Evolutionary conservation across 129 eudicot genomes (phyloP).

Genomic region (Helianthus annuus): DNA sequence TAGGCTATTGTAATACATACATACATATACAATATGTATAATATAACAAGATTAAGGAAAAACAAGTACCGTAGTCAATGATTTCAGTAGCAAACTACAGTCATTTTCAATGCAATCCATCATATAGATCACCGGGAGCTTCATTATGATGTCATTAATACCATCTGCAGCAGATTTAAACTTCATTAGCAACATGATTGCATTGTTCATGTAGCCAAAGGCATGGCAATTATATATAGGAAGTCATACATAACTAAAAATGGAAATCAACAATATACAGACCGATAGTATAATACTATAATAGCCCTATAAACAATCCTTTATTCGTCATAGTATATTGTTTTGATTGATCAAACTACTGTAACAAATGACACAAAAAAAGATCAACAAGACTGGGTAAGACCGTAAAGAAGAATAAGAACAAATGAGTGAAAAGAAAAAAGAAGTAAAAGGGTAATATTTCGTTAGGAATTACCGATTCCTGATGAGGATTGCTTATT

Average conservation of each 20-base stretch:
- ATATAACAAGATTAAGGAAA: constrained; percentile 6
- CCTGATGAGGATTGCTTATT: constrained; percentile 36
- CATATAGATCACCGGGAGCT: constrained; percentile 72
- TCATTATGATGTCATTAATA: constrained; percentile 32
- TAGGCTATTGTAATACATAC: constrained; percentile 3
- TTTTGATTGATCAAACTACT: not conserved
- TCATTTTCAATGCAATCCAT: constrained; percentile 89
- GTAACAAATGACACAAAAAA: not conserved
- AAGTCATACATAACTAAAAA: constrained; percentile 16
- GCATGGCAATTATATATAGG: constrained; percentile 5
- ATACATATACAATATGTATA: not conserved
- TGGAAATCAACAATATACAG: not conserved
- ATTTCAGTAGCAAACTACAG: constrained; percentile 66
- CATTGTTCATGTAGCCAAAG: constrained; percentile 24
- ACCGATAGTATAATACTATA: not conserved
- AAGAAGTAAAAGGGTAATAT: not conserved
- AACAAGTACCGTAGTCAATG: constrained; percentile 52
- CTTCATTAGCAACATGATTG: constrained; percentile 40
- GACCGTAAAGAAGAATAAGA: constrained; percentile 7
- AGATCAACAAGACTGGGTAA: not conserved
- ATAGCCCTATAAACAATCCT: not conserved
- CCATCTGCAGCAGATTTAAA: constrained; percentile 61
- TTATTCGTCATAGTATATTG: constrained; percentile 1
- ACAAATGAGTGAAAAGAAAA: not conserved
- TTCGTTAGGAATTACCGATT: constrained; percentile 43